Conservation (phyloP, 345 rosid species). For the Lepidium didymum region DNA sequence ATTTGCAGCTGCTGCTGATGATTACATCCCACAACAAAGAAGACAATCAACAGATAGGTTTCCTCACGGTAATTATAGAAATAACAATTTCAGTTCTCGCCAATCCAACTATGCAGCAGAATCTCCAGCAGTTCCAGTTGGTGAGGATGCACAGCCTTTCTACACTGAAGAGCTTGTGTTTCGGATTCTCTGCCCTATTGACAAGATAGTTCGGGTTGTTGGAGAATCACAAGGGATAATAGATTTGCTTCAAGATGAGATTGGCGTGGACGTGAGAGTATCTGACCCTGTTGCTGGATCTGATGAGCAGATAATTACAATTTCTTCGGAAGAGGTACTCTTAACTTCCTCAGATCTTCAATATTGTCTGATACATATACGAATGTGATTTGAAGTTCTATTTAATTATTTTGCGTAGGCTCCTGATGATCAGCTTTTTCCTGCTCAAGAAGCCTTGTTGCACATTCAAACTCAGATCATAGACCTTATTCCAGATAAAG, state of each 20-base stretch:
- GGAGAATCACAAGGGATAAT: constrained; percentile 76
- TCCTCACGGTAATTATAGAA: constrained; percentile 43
- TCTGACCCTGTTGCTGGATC: constrained; percentile 75
- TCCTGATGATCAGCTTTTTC: constrained; percentile 91
- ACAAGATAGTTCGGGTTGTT: constrained; percentile 57
- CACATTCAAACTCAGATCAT: constrained; percentile 87
- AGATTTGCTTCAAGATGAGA: constrained; percentile 77
- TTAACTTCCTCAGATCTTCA: neutral
- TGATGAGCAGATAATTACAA: constrained; percentile 75
- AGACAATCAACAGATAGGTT: constrained; percentile 58
- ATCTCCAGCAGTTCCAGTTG: constrained; percentile 35
- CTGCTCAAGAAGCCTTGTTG: constrained; percentile 97
- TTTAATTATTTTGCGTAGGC: constrained; percentile 39
- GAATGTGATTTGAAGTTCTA: constrained; percentile 1
- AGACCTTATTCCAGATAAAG: constrained; percentile 72
- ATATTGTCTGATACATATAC: neutral
- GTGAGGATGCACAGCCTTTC: constrained; percentile 51
- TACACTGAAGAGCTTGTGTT: constrained; percentile 80
- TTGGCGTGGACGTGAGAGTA: constrained; percentile 87
- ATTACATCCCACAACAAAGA: constrained; percentile 52
- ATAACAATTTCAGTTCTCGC: constrained; percentile 46
- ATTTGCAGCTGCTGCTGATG: constrained; percentile 73
- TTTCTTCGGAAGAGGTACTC: constrained; percentile 92
- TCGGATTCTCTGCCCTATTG: constrained; percentile 85
- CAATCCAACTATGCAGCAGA: constrained; percentile 46